Percentiles rank a stretch among this genome's conserved stretches.
phyloP scores from a whole-genome alignment of 2,329 filamentous ascomycete genomes.

The Sporothrix luriei region DNA sequence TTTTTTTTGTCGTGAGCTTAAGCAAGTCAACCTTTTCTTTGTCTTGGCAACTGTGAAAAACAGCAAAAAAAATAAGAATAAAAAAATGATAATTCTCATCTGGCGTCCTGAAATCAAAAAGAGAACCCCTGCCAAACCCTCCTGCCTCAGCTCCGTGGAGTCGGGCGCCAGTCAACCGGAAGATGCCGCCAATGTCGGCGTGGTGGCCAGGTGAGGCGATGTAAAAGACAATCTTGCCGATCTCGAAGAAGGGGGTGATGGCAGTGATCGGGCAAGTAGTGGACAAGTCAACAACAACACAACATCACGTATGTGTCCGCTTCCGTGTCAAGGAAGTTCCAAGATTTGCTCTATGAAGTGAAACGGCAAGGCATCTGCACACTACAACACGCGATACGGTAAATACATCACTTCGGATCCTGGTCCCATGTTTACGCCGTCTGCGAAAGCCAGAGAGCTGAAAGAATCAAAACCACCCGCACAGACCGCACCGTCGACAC shows the following conservation, averaged over 20 bases:
- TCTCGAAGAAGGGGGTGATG: constrained; percentile 73
- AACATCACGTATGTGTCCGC: not conserved
- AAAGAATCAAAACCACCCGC: not conserved
- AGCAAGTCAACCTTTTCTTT: not conserved
- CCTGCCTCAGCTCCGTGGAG: constrained; percentile 65
- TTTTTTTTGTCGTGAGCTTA: too few relatives aligned
- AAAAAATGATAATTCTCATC: not conserved
- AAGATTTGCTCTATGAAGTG: too few relatives aligned
- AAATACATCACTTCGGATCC: not conserved
- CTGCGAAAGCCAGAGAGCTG: not conserved
- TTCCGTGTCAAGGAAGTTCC: not conserved
- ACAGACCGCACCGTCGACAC: not conserved
- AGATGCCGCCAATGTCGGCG: constrained; percentile 80
- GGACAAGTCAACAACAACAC: not conserved
- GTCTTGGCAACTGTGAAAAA: not conserved
- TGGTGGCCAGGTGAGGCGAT: constrained; percentile 80
- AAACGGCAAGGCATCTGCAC: too few relatives aligned
- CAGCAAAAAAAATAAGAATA: not conserved
- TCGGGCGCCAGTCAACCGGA: constrained; percentile 82
- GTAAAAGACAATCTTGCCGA: constrained; percentile 74
- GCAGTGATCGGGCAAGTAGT: constrained; percentile 84
- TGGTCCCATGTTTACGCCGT: constrained; percentile 1
- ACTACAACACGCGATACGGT: too few relatives aligned
- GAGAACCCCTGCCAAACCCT: constrained; percentile 48
- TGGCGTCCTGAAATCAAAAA: not conserved